Conservation (phyloP, 345 rosid genomes). For the Salix purpurea region DNA sequence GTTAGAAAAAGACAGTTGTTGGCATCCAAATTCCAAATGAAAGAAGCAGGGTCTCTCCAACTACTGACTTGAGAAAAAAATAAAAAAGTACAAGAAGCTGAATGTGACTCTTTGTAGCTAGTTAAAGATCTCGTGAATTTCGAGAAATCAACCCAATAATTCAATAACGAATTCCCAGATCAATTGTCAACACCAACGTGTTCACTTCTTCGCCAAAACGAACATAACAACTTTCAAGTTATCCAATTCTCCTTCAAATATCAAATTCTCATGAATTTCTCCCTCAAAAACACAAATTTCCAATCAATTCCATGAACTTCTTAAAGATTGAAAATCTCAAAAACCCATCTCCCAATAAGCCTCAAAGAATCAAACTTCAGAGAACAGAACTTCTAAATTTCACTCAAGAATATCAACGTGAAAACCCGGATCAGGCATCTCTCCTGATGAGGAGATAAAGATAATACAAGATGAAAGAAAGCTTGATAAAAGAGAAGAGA, state of each 20-base stretch:
- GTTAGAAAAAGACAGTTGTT: slow-evolving; percentile 7
- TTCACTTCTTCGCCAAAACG: slow-evolving; percentile 6
- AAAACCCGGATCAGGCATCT: slow-evolving; percentile 17
- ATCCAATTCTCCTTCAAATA: background rate
- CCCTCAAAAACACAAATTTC: background rate
- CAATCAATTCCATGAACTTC: background rate
- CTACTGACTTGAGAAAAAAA: background rate
- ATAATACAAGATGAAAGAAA: background rate
- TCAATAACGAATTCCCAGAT: slow-evolving; percentile 6
- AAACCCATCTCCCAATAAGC: background rate
- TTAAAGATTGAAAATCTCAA: background rate
- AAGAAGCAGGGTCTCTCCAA: background rate
- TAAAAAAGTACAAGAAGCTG: background rate
- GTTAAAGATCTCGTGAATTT: slow-evolving; percentile 15
- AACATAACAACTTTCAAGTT: background rate
- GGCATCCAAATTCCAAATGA: slow-evolving; percentile 10
- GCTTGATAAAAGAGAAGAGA: background rate
- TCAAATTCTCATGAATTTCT: background rate
- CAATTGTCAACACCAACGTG: slow-evolving; percentile 2
- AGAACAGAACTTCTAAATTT: background rate
- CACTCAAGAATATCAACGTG: background rate
- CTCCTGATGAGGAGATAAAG: background rate
- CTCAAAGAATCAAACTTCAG: background rate
- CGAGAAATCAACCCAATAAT: slow-evolving; percentile 17
- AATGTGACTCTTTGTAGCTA: slow-evolving; percentile 8